Percentiles rank a stretch among this genome's conserved stretches.
Evolutionary conservation across 2,329 filamentous ascomycete genomes (phyloP).

Genomic region (Aureobasidium zeae): DNA sequence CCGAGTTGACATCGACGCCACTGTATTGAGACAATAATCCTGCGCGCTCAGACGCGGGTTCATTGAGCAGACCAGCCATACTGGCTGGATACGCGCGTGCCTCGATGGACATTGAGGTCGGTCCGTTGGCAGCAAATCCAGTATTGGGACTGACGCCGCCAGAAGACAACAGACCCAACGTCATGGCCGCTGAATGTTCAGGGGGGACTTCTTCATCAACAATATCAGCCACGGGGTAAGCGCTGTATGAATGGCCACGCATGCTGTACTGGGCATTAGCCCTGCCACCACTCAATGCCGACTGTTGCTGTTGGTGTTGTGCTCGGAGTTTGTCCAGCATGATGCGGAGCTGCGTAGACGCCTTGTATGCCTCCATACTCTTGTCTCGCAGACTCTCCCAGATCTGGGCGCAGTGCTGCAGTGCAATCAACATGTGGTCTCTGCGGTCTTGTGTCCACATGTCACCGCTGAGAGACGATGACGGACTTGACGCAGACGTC

Average conservation of each 20-base stretch:
- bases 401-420: conserved; percentile 65
- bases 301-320: conserved; percentile 28
- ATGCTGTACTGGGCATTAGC: conserved; percentile 11
- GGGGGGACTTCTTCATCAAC: conserved; percentile 50
- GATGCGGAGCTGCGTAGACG: conserved; percentile 66
- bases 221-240: conserved; percentile 24
- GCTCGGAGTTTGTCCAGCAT: conserved; percentile 70
- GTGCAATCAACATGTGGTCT: conserved; percentile 63
- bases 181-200: conserved; percentile 59
- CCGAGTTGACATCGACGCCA: conserved; percentile 22
- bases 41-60: conserved; percentile 24
- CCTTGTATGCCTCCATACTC: conserved; percentile 87
- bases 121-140: conserved; percentile 16
- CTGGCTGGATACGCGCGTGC: conserved; percentile 24
- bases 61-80: conserved; percentile 29
- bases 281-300: conserved; percentile 18
- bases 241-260: conserved; percentile 20
- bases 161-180: conserved; percentile 57
- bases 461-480: conserved; percentile 27
- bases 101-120: conserved; percentile 16
- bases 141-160: conserved; percentile 48
- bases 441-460: conserved; percentile 41
- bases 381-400: conserved; percentile 70
- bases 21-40: conserved; percentile 30
- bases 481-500: conserved; percentile 17